Conservation (phyloP, 495 filamentous ascomycete genomes). For the Achaetomiella virescens region DNA sequence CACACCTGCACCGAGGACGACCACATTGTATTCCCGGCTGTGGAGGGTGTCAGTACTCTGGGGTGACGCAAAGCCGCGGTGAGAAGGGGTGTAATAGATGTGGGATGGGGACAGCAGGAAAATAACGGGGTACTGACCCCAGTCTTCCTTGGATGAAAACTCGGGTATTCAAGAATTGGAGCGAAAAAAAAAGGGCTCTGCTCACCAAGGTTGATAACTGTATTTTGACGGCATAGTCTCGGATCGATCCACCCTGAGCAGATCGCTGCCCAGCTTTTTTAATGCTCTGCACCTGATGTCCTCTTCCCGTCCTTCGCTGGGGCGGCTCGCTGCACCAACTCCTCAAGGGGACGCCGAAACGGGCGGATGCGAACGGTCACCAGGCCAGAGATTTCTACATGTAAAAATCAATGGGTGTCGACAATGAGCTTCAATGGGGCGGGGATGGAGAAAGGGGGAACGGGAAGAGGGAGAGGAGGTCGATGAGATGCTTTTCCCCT, state of each 20-base stretch:
- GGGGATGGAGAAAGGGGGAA: neutral
- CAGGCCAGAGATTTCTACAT: conserved; percentile 20
- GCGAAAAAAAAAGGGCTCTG: neutral
- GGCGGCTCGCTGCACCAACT: conserved; percentile 18
- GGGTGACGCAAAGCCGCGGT: neutral
- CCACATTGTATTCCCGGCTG: conserved; percentile 33
- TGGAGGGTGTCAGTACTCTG: conserved; percentile 6
- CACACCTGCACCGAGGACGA: conserved; percentile 33
- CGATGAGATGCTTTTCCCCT: conserved; percentile 3
- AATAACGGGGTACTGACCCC: neutral
- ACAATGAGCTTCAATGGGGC: conserved; percentile 2
- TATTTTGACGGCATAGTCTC: conserved; percentile 27
- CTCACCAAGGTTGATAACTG: conserved; percentile 30
- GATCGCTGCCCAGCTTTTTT: conserved; percentile 6
- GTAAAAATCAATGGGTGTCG: conserved; percentile 18
- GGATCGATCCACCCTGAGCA: conserved; percentile 5
- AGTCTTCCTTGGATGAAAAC: neutral
- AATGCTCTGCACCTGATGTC: neutral
- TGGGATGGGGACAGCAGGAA: neutral
- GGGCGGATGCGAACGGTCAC: conserved; percentile 21
- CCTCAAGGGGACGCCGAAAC: conserved; percentile 26
- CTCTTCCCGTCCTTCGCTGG: conserved; percentile 3
- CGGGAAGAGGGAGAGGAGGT: conserved; percentile 6
- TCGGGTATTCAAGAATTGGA: neutral
- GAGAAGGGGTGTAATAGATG: neutral